Conservation (phyloP, 2,329 filamentous ascomycete species). For the Aspergillus sp. region DNA sequence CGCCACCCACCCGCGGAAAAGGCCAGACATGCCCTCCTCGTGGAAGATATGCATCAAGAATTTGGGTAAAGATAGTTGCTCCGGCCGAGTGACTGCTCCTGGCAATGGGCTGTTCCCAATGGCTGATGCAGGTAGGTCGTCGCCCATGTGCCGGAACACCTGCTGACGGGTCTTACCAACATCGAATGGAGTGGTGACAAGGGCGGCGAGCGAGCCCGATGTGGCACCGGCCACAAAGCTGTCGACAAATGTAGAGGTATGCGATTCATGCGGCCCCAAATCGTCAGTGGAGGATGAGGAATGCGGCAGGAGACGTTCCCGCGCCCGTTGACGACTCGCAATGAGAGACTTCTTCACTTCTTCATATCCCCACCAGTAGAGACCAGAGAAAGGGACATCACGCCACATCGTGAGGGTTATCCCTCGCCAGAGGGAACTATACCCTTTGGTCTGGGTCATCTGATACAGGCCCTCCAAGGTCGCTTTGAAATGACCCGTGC, state of each 20-base stretch:
- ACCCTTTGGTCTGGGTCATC: constrained; percentile 71
- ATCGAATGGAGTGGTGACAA: constrained; percentile 90
- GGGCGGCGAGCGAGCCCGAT: constrained; percentile 75
- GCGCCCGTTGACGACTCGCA: constrained; percentile 51
- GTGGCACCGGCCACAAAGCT: constrained; percentile 78
- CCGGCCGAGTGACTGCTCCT: constrained; percentile 42
- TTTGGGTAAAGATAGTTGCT: constrained; percentile 67
- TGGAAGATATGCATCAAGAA: constrained; percentile 87
- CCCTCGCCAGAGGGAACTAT: constrained; percentile 79
- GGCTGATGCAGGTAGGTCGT: constrained; percentile 18
- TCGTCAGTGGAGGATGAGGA: constrained; percentile 4
- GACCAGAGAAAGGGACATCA: constrained; percentile 90
- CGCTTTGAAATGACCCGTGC: constrained; percentile 63
- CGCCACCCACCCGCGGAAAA: constrained; percentile 89
- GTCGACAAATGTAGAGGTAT: constrained; percentile 70
- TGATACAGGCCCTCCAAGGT: constrained; percentile 66
- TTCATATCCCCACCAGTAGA: constrained; percentile 99
- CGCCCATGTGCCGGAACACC: constrained; percentile 56
- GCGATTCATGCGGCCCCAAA: constrained; percentile 56
- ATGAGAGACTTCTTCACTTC: constrained; percentile 62
- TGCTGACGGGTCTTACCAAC: constrained; percentile 95
- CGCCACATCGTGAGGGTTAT: constrained; percentile 87
- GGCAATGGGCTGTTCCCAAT: constrained; percentile 3
- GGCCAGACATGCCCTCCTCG: constrained; percentile 67
- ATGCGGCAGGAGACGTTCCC: constrained; percentile 11